Conservation (phyloP, 1,139 yeast genomes). For the Candida smagusa region DNA sequence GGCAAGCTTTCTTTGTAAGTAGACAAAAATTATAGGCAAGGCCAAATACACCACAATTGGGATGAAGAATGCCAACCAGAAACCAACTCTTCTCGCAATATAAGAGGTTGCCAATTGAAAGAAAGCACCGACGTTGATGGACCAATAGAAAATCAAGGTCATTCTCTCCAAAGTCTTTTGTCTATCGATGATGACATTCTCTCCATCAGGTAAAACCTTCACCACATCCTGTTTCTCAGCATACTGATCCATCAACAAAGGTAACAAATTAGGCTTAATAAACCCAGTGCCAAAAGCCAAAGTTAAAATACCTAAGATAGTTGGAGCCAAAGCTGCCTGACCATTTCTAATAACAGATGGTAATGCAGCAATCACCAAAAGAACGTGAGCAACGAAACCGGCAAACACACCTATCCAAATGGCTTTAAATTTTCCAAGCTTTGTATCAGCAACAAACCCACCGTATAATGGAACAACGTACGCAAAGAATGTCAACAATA, state of each 20-base stretch:
- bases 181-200: constrained; percentile 68
- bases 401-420: constrained; percentile 23
- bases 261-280: constrained; percentile 50
- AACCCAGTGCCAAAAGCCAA: constrained; percentile 42
- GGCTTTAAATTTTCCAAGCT: constrained; percentile 18
- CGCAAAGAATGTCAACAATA: constrained; percentile 20
- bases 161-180: constrained; percentile 69
- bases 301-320: constrained; percentile 17
- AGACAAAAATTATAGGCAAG: constrained; percentile 44
- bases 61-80: constrained; percentile 70
- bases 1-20: constrained; percentile 35
- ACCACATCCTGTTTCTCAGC: constrained; percentile 57
- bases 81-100: constrained; percentile 65
- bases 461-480: constrained; percentile 22
- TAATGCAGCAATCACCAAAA: constrained; percentile 20
- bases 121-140: constrained; percentile 78
- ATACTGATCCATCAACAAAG: constrained; percentile 52
- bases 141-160: constrained; percentile 74
- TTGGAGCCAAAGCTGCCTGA: constrained; percentile 17
- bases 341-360: constrained; percentile 17
- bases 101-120: constrained; percentile 77
- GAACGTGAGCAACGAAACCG: constrained; percentile 22
- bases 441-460: constrained; percentile 21
- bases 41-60: constrained; percentile 51
- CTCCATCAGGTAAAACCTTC: constrained; percentile 57